Conservation (phyloP, 108 stramenopile genomes). For the Phaeodactylum tricornutum region DNA sequence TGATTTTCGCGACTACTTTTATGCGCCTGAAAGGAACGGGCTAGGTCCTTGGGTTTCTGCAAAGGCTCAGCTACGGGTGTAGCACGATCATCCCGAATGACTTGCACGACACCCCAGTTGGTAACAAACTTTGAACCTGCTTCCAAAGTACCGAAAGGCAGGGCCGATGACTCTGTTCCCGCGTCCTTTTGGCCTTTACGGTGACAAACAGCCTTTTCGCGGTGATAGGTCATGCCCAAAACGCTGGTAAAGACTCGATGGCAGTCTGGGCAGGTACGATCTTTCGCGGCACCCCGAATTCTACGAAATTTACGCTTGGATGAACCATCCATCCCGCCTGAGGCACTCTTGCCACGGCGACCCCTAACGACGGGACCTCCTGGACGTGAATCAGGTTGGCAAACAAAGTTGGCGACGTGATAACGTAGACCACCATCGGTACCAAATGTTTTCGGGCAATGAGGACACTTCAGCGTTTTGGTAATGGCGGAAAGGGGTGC, state of each 20-base stretch:
- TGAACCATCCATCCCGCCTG: neutral
- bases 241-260: conserved; percentile 30
- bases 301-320: conserved; percentile 8
- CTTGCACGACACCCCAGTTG: conserved; percentile 59
- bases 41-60: neutral
- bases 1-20: too few species aligned
- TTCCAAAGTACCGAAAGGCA: conserved; percentile 24
- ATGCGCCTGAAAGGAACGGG: too few species aligned
- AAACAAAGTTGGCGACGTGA: conserved; percentile 26
- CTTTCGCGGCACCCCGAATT: conserved; percentile 21
- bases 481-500: neutral
- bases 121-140: conserved; percentile 45
- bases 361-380: conserved; percentile 5
- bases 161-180: too few species aligned
- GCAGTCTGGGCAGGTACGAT: conserved; percentile 44
- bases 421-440: conserved; percentile 20
- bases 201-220: neutral
- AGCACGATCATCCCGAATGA: conserved; percentile 51
- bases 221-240: conserved; percentile 24
- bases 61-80: conserved; percentile 7
- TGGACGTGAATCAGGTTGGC: conserved; percentile 4
- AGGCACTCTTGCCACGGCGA: neutral
- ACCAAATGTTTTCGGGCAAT: conserved; percentile 30
- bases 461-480: conserved; percentile 17
- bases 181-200: neutral